phyloP scores from a whole-genome alignment of 2,329 filamentous ascomycete species.

The Chrysoporthe deuterocubensis region DNA sequence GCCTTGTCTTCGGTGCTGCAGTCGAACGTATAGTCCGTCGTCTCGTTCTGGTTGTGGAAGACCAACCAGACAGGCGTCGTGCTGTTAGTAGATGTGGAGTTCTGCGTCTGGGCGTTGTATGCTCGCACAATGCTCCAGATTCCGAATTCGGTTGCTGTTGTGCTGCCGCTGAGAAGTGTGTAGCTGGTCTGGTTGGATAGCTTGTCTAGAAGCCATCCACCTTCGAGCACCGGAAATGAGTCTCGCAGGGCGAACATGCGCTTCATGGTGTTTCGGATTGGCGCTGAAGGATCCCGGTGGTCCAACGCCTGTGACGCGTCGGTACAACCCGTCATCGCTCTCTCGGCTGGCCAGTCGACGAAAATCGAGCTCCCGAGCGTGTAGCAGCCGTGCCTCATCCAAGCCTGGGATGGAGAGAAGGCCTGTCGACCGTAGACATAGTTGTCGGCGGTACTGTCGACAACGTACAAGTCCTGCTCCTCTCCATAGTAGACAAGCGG shows the following conservation, averaged over 20 bases:
- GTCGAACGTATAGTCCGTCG: conserved; percentile 54
- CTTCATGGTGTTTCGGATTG: conserved; percentile 64
- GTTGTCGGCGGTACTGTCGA: conserved; percentile 65
- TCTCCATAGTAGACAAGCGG: conserved; percentile 59
- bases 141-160: conserved; percentile 43
- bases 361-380: conserved; percentile 58
- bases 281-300: conserved; percentile 65
- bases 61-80: conserved; percentile 52
- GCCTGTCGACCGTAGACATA: conserved; percentile 67
- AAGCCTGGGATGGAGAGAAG: conserved; percentile 63
- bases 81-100: conserved; percentile 50
- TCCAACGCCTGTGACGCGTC: conserved; percentile 60
- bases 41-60: conserved; percentile 52
- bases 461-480: conserved; percentile 64
- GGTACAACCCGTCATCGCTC: conserved; percentile 55
- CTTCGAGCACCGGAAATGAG: conserved; percentile 61
- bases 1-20: conserved; percentile 43
- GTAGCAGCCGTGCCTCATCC: conserved; percentile 68
- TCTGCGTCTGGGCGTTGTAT: conserved; percentile 54
- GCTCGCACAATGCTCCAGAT: conserved; percentile 64
- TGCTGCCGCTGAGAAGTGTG: conserved; percentile 49
- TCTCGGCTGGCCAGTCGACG: conserved; percentile 57
- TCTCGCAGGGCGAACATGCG: conserved; percentile 64
- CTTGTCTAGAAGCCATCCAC: conserved; percentile 59
- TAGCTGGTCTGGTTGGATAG: conserved; percentile 61